Percentiles rank a stretch among this genome's conserved stretches.
Conservation (phyloP, 2,329 filamentous ascomycete species). For the Cucurbitaria berberidis region DNA sequence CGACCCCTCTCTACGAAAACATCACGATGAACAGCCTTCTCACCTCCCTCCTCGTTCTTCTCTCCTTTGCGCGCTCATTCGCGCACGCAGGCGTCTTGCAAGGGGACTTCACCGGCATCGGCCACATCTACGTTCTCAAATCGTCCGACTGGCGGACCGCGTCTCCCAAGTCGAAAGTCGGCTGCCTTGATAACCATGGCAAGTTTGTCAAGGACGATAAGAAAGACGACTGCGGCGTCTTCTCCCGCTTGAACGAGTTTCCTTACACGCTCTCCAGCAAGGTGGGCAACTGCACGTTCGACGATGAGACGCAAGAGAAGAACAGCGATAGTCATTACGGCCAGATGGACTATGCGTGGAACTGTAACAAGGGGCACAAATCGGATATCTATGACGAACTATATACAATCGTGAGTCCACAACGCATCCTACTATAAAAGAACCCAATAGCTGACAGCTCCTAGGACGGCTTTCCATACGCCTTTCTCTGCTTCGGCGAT, state of each 20-base stretch:
- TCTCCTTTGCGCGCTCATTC: constrained; percentile 13
- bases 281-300: constrained; percentile 42
- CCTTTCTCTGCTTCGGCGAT: constrained; percentile 44
- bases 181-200: constrained; percentile 35
- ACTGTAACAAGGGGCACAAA: constrained; percentile 23
- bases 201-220: constrained; percentile 22
- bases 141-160: constrained; percentile 36
- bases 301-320: constrained; percentile 29
- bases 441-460: neutral
- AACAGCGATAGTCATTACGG: constrained; percentile 43
- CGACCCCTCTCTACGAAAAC: neutral
- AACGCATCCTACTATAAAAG: neutral
- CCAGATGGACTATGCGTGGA: constrained; percentile 33
- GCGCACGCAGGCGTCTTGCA: constrained; percentile 27
- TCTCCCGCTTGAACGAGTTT: constrained; percentile 25
- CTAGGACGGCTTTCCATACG: constrained; percentile 37
- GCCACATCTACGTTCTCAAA: constrained; percentile 38
- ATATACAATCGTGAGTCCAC: constrained; percentile 36
- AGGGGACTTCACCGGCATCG: constrained; percentile 38
- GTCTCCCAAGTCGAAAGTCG: constrained; percentile 31
- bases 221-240: constrained; percentile 31
- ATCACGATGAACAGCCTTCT: constrained; percentile 12
- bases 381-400: constrained; percentile 35
- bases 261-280: constrained; percentile 38
- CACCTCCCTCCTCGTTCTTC: constrained; percentile 12